A percentile compares a stretch with the other conserved stretches of the same genome.
These are phyloP conservation scores for Pseudomicrostroma phylloplanum DNA, from an alignment of 1,284 basidiomycete genomes.

Conservation along the genomic window DNA sequence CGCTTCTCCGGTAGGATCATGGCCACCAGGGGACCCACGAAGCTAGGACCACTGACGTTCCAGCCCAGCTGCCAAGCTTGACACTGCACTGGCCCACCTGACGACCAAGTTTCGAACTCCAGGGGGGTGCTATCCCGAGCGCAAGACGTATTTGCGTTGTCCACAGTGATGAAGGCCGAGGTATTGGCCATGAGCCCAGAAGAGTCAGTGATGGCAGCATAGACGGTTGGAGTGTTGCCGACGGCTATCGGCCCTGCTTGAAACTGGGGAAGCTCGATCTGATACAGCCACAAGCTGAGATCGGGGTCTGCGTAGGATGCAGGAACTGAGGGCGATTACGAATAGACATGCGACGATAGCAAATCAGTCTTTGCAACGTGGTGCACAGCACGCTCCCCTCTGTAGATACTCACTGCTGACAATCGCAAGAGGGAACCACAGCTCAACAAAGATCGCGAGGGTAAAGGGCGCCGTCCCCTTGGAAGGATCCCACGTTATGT, in stretches of 20 bases:
- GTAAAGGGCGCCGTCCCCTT: conserved; percentile 31
- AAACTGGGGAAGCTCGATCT: conserved; percentile 25
- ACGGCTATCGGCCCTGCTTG: conserved; percentile 10
- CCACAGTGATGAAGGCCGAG: conserved; percentile 20
- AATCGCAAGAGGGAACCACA: conserved; percentile 9
- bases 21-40: background rate
- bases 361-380: background rate
- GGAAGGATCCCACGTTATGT: conserved; percentile 35
- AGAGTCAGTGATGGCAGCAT: conserved; percentile 33
- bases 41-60: conserved; percentile 16
- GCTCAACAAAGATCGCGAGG: conserved; percentile 25
- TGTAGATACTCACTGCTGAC: conserved; percentile 14
- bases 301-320: conserved; percentile 24
- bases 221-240: conserved; percentile 20
- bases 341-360: background rate
- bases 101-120: conserved; percentile 22
- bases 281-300: conserved; percentile 30
- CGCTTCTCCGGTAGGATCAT: background rate
- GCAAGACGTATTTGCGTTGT: conserved; percentile 16
- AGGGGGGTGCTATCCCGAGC: conserved; percentile 9
- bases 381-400: background rate
- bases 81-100: conserved; percentile 17
- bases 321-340: conserved; percentile 11
- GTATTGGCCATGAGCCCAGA: conserved; percentile 34
- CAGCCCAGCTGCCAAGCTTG: conserved; percentile 21